phyloP scores from a whole-genome alignment of 2,329 filamentous ascomycete species.

The Trematosphaeria pertusa region DNA sequence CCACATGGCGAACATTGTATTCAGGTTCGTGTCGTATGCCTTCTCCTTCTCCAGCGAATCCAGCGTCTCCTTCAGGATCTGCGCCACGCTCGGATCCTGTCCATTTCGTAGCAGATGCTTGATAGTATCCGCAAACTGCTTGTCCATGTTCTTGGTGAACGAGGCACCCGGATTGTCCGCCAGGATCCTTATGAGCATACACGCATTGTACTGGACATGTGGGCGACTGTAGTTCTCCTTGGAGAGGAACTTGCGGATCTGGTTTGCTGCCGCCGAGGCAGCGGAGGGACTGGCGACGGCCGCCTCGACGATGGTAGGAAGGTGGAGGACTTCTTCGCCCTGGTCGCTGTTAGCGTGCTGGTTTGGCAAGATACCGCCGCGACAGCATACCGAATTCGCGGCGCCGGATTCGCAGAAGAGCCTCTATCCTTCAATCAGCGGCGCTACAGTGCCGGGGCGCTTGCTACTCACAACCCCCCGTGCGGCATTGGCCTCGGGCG shows the following conservation, averaged over 20 bases:
- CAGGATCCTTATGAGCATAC: constrained; percentile 94
- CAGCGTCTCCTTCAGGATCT: constrained; percentile 87
- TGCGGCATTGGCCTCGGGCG: constrained; percentile 70
- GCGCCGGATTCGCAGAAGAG: constrained; percentile 81
- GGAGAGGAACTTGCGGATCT: constrained; percentile 82
- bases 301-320: constrained; percentile 91
- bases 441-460: constrained; percentile 7
- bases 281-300: constrained; percentile 91
- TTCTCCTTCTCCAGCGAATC: constrained; percentile 78
- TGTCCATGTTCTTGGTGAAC: constrained; percentile 90
- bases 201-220: constrained; percentile 89
- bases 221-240: constrained; percentile 71
- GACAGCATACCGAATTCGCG: constrained; percentile 53
- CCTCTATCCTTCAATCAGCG: constrained; percentile 59
- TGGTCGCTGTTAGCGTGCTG: constrained; percentile 46
- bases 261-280: constrained; percentile 78
- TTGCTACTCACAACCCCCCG: constrained; percentile 68
- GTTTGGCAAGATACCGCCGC: neutral
- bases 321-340: constrained; percentile 89
- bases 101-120: constrained; percentile 77
- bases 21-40: constrained; percentile 74
- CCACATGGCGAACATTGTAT: constrained; percentile 83
- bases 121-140: constrained; percentile 78
- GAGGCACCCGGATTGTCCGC: constrained; percentile 87
- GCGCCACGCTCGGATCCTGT: constrained; percentile 77